Evolutionary conservation across 371 early-diverging fungal species (phyloP), one percentile per base, ranked within the genome.

Genomic region (Entomophthora muscae): DNA sequence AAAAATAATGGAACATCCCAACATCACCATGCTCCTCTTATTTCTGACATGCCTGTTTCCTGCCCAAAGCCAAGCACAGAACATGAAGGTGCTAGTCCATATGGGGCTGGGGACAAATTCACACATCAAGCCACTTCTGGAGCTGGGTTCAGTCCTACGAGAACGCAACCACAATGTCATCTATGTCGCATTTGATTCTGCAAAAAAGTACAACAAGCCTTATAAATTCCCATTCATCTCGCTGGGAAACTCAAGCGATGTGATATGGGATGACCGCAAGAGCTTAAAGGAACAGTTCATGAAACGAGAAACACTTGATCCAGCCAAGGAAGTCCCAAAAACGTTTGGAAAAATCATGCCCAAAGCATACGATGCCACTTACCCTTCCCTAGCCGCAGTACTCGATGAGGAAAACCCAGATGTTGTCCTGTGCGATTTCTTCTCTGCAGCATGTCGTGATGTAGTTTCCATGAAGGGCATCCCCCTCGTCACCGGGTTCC

Each of bases 401-500:
- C 5, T 32, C 10, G 22, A 59, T 2, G 60, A 59, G 24, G 10
- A 5, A 13, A 63, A 63, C 22, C 32, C 52, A 3, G 65, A 64
- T 42, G 24, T 64, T 13, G 52, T 64, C 13, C 12, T 64, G 7
- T 64, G 65, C 51, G 65, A 64, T 58, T 64, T 58, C 52, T 64
- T 64, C 24, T 13, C 52, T 10, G 23, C 17, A n/a, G 17, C 58
- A 29, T 64, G 65, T 52, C 27, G 42, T 2, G 65, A 64, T 32
- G 65, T 60, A 2, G 65, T 60, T 29, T 58, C 51, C 23, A 27
- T 42, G 21, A 33, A 21, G 1, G 3, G 28, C 31, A 58, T 58
- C 27, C 65, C 65, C 2, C 21, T 59, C 2, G 42, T 59, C 5
- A n/a, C 27, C 24, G 60, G 60, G 22, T 59, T 59, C 22, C 60